phyloP scores from a whole-genome alignment of 192 early-diverging fungal genomes.

The Lobosporangium transversale region DNA sequence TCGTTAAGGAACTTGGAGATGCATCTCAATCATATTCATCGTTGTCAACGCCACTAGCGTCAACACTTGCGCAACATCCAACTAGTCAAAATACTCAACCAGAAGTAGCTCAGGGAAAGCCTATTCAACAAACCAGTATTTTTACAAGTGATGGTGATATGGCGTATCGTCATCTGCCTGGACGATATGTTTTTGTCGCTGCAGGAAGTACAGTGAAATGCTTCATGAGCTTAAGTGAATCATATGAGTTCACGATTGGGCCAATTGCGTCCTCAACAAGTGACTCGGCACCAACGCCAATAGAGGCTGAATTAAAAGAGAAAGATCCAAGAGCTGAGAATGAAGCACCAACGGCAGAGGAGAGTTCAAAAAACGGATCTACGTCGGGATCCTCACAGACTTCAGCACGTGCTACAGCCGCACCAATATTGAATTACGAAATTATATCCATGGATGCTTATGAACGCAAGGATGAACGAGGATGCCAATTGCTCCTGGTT shows the following conservation, averaged over 20 bases:
- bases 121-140: slow-evolving; percentile 11
- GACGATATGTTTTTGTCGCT: slow-evolving; percentile 36
- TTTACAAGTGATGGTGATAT: slow-evolving; percentile 16
- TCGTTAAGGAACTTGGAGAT: slow-evolving; percentile 33
- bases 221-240: slow-evolving; percentile 37
- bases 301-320: too few relatives aligned
- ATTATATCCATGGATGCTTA: slow-evolving; percentile 50
- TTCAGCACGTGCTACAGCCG: neutral
- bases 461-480: slow-evolving; percentile 39
- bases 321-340: too few relatives aligned
- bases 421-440: slow-evolving; percentile 8
- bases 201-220: slow-evolving; percentile 27
- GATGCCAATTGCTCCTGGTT: slow-evolving; percentile 35
- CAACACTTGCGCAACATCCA: neutral
- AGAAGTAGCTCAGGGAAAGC: neutral
- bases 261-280: neutral
- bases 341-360: neutral
- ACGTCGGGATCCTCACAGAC: neutral
- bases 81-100: neutral
- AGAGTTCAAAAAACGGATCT: neutral
- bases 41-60: neutral
- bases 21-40: neutral
- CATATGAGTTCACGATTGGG: slow-evolving; percentile 32
- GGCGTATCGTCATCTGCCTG: slow-evolving; percentile 22
- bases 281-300: too few relatives aligned